These are phyloP conservation scores for Plasmodium berghei DNA, from an alignment of 169 alveolate genomes.

Conservation along the genomic window DNA sequence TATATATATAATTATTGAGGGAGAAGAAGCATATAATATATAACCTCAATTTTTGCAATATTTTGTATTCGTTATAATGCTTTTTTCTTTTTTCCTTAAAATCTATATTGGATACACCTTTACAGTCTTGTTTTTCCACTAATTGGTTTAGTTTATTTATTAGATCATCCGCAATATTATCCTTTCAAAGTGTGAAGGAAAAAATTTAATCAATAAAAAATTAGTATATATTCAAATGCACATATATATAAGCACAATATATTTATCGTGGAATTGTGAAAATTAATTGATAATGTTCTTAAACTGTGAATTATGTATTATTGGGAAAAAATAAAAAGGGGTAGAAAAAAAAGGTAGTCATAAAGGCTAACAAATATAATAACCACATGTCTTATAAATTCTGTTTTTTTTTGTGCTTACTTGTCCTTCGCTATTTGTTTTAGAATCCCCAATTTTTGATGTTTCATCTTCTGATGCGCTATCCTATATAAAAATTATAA, in stretches of 20 bases:
- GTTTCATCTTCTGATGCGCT: constrained; percentile 78
- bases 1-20: background rate
- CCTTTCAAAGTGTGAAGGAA: constrained; percentile 3
- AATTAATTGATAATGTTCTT: too few species aligned
- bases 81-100: constrained; percentile 74
- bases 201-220: background rate
- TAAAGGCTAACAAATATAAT: too few species aligned
- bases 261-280: too few species aligned
- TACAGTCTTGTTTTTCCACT: constrained; percentile 73
- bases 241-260: too few species aligned
- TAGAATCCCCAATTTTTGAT: constrained; percentile 66
- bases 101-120: constrained; percentile 47
- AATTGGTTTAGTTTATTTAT: constrained; percentile 68
- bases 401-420: constrained; percentile 5
- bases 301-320: too few species aligned
- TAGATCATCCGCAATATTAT: constrained; percentile 58
- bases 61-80: constrained; percentile 75
- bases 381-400: too few species aligned
- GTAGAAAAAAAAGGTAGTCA: too few species aligned
- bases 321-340: too few species aligned
- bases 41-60: constrained; percentile 70
- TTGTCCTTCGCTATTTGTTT: constrained; percentile 55
- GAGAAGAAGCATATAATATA: background rate
- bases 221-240: too few species aligned
- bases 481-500: constrained; percentile 33